Evolutionary conservation across 106 monocot genomes (phyloP), one percentile per base, ranked within the genome.

Genomic region (Allium sativum): DNA sequence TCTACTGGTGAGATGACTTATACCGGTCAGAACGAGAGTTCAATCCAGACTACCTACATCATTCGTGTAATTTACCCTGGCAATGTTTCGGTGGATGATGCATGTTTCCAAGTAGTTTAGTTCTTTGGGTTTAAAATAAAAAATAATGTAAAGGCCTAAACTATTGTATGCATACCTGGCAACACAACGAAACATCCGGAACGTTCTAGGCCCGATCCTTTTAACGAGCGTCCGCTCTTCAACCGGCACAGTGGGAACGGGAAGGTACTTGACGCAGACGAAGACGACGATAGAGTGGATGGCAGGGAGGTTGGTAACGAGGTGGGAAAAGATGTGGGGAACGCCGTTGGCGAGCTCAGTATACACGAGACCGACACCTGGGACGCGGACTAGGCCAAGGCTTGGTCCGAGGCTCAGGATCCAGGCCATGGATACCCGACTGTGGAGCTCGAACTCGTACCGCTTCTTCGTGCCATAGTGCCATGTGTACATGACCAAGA

Each of bases 391-490:
- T 16, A 93, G 65, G 48, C 92, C 92, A 5, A 93, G 76, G 65
- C 84, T 88, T 31, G 92, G 92, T 22, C 92, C 92, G 1, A 93
- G 81, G 45, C 92, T 84, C 13, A 93, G 67, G 52, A 93, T 84
- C 92, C 92, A 93, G 10, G 81, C 92, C 87, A 93, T 73, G 3
- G 92, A 84, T 10, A 93, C 92, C 54, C 70, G 81, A 69, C 87
- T 84, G 44, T 93, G 88, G 69, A 84, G 72, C 76, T 93, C 92
- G 45, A 88, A 93, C 53, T 93, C 84, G 9, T 88, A 93, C 18
- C 88, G 84, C 54, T 84, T 81, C 40, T 77, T 65, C 12, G 81
- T 88, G 40, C 81, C 79, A 45, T 84, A 93, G 55, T 93, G 92
- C 88, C 92, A 93, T 15, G 84, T 76, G 46, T 77, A 87, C 92